phyloP scores from a whole-genome alignment of 2,329 filamentous ascomycete species.

The Talaromyces sp. region DNA sequence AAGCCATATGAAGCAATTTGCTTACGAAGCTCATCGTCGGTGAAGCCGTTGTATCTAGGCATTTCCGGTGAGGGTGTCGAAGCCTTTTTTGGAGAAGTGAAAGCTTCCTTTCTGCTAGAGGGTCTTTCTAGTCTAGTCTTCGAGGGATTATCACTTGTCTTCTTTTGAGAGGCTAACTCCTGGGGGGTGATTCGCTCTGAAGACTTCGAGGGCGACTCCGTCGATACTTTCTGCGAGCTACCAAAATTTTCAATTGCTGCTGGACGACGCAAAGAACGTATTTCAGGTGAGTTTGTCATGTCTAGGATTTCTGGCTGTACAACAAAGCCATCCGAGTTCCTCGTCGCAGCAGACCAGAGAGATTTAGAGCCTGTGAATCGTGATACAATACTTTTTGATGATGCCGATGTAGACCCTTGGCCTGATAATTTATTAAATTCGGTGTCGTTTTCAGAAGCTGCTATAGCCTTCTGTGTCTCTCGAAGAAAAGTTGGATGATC shows the following conservation, averaged over 20 bases:
- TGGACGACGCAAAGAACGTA: neutral
- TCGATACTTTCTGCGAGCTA: neutral
- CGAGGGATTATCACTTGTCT: neutral
- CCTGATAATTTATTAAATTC: neutral
- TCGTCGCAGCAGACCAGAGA: conserved; percentile 67
- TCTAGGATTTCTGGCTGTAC: conserved; percentile 60
- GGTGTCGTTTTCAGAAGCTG: conserved; percentile 23
- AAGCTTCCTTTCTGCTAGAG: neutral
- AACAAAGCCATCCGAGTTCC: conserved; percentile 60
- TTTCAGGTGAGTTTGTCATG: conserved; percentile 41
- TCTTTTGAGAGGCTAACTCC: neutral
- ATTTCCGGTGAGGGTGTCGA: conserved; percentile 19
- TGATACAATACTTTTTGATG: conserved; percentile 14
- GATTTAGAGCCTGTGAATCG: conserved; percentile 31
- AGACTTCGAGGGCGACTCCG: neutral
- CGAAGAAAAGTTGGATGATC: conserved; percentile 58
- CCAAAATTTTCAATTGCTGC: neutral
- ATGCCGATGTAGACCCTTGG: neutral
- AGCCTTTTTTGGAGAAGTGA: neutral
- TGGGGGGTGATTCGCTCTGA: neutral
- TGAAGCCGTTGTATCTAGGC: conserved; percentile 58
- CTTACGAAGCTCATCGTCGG: conserved; percentile 57
- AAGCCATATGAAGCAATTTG: conserved; percentile 64
- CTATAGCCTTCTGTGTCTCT: conserved; percentile 26
- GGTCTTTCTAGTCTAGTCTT: neutral